Conservation (phyloP, 805 yeast species). For the Grigorovia transvaalensis region DNA sequence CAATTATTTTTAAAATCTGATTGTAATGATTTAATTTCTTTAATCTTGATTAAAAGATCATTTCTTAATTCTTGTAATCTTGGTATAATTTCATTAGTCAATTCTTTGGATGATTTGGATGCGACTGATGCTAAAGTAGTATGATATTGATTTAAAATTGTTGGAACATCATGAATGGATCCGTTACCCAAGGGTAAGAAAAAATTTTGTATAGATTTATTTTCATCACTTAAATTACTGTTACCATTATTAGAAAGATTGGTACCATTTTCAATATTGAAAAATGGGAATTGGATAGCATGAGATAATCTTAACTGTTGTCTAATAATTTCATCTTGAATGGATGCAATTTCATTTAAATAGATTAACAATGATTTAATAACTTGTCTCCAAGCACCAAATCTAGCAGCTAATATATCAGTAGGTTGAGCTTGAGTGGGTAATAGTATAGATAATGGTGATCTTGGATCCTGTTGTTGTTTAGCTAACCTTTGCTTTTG, state of each 20-base stretch:
- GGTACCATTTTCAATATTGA: conserved; percentile 22
- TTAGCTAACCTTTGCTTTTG: conserved; percentile 6
- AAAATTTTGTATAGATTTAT: conserved; percentile 29
- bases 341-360: conserved; percentile 67
- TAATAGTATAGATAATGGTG: conserved; percentile 39
- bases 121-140: conserved; percentile 49
- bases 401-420: conserved; percentile 73
- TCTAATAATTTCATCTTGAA: conserved; percentile 80
- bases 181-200: conserved; percentile 73
- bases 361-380: conserved; percentile 67
- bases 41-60: conserved; percentile 74
- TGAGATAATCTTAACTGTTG: conserved; percentile 75
- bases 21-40: conserved; percentile 72
- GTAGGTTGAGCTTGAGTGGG: conserved; percentile 71
- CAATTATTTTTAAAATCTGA: conserved; percentile 78
- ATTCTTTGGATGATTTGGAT: conserved; percentile 46
- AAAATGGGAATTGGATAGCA: conserved; percentile 45
- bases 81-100: conserved; percentile 52
- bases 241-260: conserved; percentile 11
- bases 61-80: conserved; percentile 57
- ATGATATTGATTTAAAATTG: conserved; percentile 56
- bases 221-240: conserved; percentile 10
- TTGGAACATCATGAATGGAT: conserved; percentile 76
- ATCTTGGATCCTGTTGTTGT: conserved; percentile 33
- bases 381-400: conserved; percentile 76